These are phyloP conservation scores for Hanseniaspora occidentalis DNA, from an alignment of 805 yeast species.

Conservation along the genomic window DNA sequence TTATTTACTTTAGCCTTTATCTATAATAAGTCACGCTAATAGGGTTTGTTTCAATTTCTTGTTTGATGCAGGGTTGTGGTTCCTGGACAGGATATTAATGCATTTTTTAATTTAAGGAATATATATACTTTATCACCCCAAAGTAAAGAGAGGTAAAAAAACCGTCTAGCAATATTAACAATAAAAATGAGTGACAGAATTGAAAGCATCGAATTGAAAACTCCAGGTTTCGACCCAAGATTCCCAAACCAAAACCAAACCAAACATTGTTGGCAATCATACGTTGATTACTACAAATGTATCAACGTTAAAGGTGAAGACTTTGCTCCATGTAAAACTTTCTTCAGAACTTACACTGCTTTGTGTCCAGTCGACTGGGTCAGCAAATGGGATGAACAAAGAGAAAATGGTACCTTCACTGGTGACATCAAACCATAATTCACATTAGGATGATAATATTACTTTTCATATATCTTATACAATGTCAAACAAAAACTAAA, in stretches of 20 bases:
- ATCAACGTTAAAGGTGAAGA: slow-evolving; percentile 95
- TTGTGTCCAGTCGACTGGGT: slow-evolving; percentile 80
- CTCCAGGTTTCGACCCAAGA: slow-evolving; percentile 78
- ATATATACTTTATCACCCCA: too few species aligned
- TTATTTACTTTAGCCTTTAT: too few species aligned
- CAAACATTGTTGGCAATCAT: slow-evolving; percentile 96
- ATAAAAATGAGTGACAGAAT: slow-evolving; percentile 4
- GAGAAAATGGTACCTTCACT: slow-evolving; percentile 48
- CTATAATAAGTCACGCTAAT: too few species aligned
- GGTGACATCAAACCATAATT: slow-evolving; percentile 29
- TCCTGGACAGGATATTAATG: too few species aligned
- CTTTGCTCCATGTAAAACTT: slow-evolving; percentile 93
- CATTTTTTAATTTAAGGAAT: too few species aligned
- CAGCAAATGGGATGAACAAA: slow-evolving; percentile 81
- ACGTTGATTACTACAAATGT: slow-evolving; percentile 97
- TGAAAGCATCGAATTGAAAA: slow-evolving; percentile 28
- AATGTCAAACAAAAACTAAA: too few species aligned
- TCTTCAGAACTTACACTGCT: slow-evolving; percentile 81
- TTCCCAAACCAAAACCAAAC: slow-evolving; percentile 97
- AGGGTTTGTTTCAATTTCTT: too few species aligned
- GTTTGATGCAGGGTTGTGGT: too few species aligned
- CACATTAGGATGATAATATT: not conserved
- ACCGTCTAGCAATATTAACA: not conserved
- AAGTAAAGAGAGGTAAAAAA: too few species aligned
- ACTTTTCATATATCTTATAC: not conserved